These are phyloP conservation scores for Diversispora epigaea DNA, from an alignment of 192 early-diverging fungal genomes.

Conservation along the genomic window DNA sequence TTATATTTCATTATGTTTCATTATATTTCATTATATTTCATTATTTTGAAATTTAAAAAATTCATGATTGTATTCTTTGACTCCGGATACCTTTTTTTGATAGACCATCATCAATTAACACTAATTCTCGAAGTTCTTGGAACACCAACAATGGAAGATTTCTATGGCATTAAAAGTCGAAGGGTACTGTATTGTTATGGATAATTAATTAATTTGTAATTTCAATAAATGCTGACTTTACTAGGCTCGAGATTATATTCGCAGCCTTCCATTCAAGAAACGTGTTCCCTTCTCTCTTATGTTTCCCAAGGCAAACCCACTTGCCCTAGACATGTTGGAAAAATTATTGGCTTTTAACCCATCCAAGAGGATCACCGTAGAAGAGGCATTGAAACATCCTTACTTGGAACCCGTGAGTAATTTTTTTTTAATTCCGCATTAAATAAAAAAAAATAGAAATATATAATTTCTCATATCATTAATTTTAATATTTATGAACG, in stretches of 20 bases:
- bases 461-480: not conserved
- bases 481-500: no score
- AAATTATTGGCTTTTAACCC: slow-evolving; percentile 88
- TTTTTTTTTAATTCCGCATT: not conserved
- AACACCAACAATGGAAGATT: slow-evolving; percentile 91
- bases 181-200: slow-evolving; percentile 41
- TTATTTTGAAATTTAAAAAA: not conserved
- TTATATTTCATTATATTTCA: no score
- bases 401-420: slow-evolving; percentile 63
- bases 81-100: not conserved
- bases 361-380: slow-evolving; percentile 82
- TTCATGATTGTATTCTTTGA: not conserved
- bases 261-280: slow-evolving; percentile 80
- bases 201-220: not conserved
- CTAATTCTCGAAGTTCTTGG: slow-evolving; percentile 95
- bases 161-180: slow-evolving; percentile 73
- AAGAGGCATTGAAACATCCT: slow-evolving; percentile 86
- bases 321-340: slow-evolving; percentile 86
- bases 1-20: not conserved
- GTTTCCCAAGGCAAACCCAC: slow-evolving; percentile 86
- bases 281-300: slow-evolving; percentile 78
- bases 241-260: slow-evolving; percentile 88
- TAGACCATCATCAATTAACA: slow-evolving; percentile 91
- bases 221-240: not conserved
- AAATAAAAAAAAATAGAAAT: not conserved